Conservation (phyloP, 805 yeast genomes). For the Yarrowia osloensis region DNA sequence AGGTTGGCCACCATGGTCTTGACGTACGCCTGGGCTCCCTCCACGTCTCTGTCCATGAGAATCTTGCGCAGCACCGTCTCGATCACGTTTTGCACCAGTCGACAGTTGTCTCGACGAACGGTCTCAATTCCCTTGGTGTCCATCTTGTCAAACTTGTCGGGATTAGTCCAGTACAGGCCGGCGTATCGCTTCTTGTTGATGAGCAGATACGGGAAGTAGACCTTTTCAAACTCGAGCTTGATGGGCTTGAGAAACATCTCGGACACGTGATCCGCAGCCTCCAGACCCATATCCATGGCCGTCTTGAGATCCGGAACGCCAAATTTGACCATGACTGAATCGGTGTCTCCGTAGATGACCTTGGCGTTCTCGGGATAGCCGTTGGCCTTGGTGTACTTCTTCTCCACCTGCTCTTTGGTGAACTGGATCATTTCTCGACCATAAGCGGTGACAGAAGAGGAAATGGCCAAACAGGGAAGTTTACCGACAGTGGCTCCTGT, state of each 20-base stretch:
- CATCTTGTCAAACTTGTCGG: conserved; percentile 92
- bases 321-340: conserved; percentile 98
- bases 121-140: conserved; percentile 99
- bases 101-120: conserved; percentile 95
- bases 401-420: conserved; percentile 84
- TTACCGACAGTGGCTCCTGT: conserved; percentile 99
- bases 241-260: conserved; percentile 78
- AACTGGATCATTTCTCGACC: conserved; percentile 96
- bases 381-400: conserved; percentile 72
- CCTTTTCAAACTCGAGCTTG: conserved; percentile 94
- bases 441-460: conserved; percentile 92
- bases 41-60: conserved; percentile 82
- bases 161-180: conserved; percentile 92
- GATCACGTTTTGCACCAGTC: conserved; percentile 90
- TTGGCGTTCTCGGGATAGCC: conserved; percentile 84
- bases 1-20: conserved; percentile 86
- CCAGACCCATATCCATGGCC: conserved; percentile 90
- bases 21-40: conserved; percentile 80
- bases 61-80: conserved; percentile 85
- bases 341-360: conserved; percentile 98
- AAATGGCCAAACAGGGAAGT: conserved; percentile 92
- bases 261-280: conserved; percentile 89
- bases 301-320: conserved; percentile 77
- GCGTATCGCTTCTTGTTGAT: conserved; percentile 97
- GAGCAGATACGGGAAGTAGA: conserved; percentile 88